Conservation (phyloP, 345 rosid genomes). For the Populus deltoides region DNA sequence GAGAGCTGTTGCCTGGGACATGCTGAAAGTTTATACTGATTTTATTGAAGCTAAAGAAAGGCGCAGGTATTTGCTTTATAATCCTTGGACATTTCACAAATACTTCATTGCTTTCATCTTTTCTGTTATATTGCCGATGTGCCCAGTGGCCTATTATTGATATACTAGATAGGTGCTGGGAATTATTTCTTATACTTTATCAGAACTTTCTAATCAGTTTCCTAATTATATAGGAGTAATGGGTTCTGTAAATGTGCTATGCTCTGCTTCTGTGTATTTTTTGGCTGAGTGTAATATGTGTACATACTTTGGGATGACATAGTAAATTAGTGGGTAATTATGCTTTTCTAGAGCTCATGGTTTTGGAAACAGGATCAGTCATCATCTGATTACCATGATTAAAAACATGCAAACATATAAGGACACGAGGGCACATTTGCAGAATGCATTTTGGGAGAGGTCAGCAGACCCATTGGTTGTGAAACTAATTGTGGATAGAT, state of each 20-base stretch:
- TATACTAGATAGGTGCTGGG: neutral
- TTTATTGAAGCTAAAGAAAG: conserved; percentile 75
- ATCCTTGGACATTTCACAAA: conserved; percentile 1
- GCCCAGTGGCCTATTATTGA: neutral
- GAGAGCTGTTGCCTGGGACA: conserved; percentile 94
- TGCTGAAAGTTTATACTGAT: conserved; percentile 82
- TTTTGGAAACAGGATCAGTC: neutral
- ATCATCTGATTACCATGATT: neutral
- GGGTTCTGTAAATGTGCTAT: neutral
- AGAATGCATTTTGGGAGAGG: neutral
- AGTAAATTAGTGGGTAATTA: neutral
- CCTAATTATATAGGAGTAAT: neutral
- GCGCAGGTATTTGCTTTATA: conserved; percentile 56
- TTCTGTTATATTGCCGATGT: neutral
- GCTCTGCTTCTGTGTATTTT: neutral
- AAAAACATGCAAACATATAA: neutral
- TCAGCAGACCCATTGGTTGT: neutral
- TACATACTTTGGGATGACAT: neutral
- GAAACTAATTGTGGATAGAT: neutral
- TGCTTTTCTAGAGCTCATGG: neutral
- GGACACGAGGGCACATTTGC: neutral
- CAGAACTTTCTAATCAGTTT: neutral
- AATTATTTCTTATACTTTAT: neutral
- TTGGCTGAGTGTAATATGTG: neutral
- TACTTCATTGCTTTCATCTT: neutral